Conservation (phyloP, 768 basidiomycete genomes). For the Neoboletus magnificus region DNA sequence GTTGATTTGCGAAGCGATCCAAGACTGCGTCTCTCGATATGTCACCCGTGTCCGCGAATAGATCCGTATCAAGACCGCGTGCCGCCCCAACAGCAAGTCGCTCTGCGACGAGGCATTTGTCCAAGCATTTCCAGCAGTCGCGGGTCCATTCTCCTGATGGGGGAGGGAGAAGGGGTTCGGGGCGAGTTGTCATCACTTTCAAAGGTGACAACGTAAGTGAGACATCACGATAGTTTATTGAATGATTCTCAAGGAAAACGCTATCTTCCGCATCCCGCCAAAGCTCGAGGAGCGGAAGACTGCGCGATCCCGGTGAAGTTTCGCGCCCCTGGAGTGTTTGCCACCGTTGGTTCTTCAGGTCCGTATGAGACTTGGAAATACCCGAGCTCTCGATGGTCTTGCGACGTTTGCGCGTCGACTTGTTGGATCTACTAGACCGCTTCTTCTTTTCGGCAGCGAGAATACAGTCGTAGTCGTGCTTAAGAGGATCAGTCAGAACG, state of each 20-base stretch:
- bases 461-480: slow-evolving; percentile 88
- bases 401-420: slow-evolving; percentile 37
- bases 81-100: slow-evolving; percentile 47
- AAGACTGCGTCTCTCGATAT: slow-evolving; percentile 59
- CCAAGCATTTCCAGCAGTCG: slow-evolving; percentile 77
- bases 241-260: slow-evolving; percentile 27
- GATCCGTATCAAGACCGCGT: slow-evolving; percentile 27
- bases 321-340: slow-evolving; percentile 5
- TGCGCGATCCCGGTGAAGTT: slow-evolving; percentile 31
- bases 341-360: slow-evolving; percentile 10
- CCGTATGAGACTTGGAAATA: slow-evolving; percentile 24
- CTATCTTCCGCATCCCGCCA: slow-evolving; percentile 31
- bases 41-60: slow-evolving; percentile 49
- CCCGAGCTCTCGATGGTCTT: slow-evolving; percentile 34
- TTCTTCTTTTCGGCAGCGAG: slow-evolving; percentile 31
- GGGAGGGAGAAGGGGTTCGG: slow-evolving; percentile 5
- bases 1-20: slow-evolving; percentile 48
- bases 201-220: slow-evolving; percentile 19
- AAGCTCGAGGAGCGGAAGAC: slow-evolving; percentile 30
- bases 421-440: slow-evolving; percentile 29
- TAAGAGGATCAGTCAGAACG: neutral
- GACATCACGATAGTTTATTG: slow-evolving; percentile 12
- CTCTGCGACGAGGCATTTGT: slow-evolving; percentile 75
- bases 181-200: neutral
- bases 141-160: slow-evolving; percentile 53